These are phyloP conservation scores for Geranium incanum DNA, from an alignment of 441 rosid species.

Conservation along the genomic window DNA sequence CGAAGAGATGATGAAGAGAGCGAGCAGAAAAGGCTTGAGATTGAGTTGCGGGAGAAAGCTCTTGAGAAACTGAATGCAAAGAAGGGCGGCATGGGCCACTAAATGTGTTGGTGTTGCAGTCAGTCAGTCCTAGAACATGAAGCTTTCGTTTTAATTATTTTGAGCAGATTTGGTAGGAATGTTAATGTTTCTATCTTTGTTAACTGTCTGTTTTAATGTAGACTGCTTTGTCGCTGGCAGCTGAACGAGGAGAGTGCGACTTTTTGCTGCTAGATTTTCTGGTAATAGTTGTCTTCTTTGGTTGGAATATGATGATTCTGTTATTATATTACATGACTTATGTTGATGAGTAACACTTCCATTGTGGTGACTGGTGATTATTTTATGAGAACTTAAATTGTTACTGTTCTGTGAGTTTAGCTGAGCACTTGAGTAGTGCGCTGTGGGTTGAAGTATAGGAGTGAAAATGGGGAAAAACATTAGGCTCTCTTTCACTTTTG, in stretches of 20 bases:
- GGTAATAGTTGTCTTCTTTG: conserved; percentile 54
- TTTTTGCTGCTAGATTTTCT: conserved; percentile 63
- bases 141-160: conserved; percentile 25
- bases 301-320: conserved; percentile 24
- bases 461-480: too few species aligned
- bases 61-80: conserved; percentile 90
- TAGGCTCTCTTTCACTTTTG: too few species aligned
- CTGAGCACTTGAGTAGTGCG: too few species aligned
- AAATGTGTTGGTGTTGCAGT: conserved; percentile 23
- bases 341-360: too few species aligned
- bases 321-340: too few species aligned
- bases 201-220: conserved; percentile 43
- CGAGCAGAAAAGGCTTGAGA: conserved; percentile 81
- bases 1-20: conserved; percentile 40
- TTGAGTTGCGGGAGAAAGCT: conserved; percentile 89
- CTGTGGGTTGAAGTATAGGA: too few species aligned
- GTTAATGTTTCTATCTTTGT: conserved; percentile 20
- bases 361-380: too few species aligned
- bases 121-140: conserved; percentile 19
- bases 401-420: too few species aligned
- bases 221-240: conserved; percentile 80
- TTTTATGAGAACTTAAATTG: too few species aligned
- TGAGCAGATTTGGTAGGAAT: conserved; percentile 26
- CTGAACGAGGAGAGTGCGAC: conserved; percentile 70
- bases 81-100: conserved; percentile 66